A percentile compares a stretch with the other conserved stretches of the same genome.
phyloP scores from a whole-genome alignment of 2,329 filamentous ascomycete species.

The Calonectria hawksworthii region DNA sequence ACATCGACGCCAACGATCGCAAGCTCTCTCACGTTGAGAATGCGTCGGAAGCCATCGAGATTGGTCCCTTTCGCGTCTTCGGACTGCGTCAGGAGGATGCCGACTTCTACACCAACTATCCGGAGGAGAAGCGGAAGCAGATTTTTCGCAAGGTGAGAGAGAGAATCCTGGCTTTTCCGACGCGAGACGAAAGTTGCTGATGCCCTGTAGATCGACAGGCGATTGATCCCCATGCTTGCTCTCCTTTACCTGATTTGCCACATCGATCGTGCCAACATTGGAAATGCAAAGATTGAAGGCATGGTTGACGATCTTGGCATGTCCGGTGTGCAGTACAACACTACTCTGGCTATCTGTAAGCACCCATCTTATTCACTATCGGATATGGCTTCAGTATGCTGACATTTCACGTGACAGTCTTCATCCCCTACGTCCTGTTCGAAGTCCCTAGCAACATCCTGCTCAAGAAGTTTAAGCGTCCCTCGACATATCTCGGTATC shows the following conservation, averaged over 20 bases:
- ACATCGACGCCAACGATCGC: conserved; percentile 33
- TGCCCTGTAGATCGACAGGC: conserved; percentile 49
- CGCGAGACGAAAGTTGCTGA: background rate
- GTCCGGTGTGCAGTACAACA: conserved; percentile 72
- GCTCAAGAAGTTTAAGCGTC: conserved; percentile 43
- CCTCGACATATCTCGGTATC: conserved; percentile 40
- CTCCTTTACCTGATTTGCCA: conserved; percentile 69
- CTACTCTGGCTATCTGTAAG: conserved; percentile 71
- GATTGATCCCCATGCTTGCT: conserved; percentile 64
- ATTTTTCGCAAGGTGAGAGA: conserved; percentile 38
- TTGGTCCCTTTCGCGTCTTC: conserved; percentile 39
- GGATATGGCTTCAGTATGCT: conserved; percentile 52
- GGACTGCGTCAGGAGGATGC: conserved; percentile 40
- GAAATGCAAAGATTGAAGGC: conserved; percentile 65
- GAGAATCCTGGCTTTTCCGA: background rate
- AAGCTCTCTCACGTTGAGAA: conserved; percentile 36
- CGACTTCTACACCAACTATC: conserved; percentile 40
- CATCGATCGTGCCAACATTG: conserved; percentile 66
- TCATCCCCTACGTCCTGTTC: conserved; percentile 40
- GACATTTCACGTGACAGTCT: conserved; percentile 18
- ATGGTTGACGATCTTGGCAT: conserved; percentile 58
- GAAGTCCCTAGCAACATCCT: conserved; percentile 47
- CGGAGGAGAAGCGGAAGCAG: conserved; percentile 40
- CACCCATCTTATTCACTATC: conserved; percentile 59
- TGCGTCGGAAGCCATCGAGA: conserved; percentile 35